Evolutionary conservation across 2,329 filamentous ascomycete genomes (phyloP), one percentile per base, ranked within the genome.

Genomic region (Remersonia thermophila): DNA sequence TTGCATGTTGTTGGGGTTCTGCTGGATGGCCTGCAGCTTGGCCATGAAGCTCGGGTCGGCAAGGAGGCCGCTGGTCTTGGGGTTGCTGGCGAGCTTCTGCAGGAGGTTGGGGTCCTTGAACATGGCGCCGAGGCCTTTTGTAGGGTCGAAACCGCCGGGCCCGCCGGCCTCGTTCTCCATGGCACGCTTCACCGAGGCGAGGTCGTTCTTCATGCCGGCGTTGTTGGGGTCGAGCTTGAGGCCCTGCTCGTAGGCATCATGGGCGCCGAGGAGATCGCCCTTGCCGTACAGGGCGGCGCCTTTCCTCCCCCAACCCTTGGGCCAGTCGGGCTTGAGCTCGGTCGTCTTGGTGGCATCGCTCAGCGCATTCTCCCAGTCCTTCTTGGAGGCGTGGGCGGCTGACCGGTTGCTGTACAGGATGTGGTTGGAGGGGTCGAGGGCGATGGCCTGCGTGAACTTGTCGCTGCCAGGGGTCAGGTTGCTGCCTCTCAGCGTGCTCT

Each of bases 371-470:
- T 82, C 67, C 69, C 83, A 98, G 40, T 96, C 77, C 59, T 79
- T 84, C 61, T 94, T 82, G 36, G 91, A 95, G 30, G 89, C 84
- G 55, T 93, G 75, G 31, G 76, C 77, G 39, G 76, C 91, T 20
- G 91, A 96, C 50, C 91, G 80, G 66, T 98, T 98, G 55, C 87
- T 96, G 72, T 89, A 98, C 39, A 98, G 81, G 49, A 98, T 89
- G 62, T 98, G 91, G 62, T 98, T 98, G 43, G 69, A 65, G 33
- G 87, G 80, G 45, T 95, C 83, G 53, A 93, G 63, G 38, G 77
- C 81, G 55, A 98, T 95, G 35, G 91, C 91, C 62, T 94, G 73
- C 39, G 86, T 82, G 63, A 98, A 98, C 57, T 95, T 91, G 50
- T 87, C 80, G 59, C 89, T 95, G 50, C 41, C 28, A 47, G 39